phyloP scores from a whole-genome alignment of 306 rosid species.

The Cyclanthera cordifolia region DNA sequence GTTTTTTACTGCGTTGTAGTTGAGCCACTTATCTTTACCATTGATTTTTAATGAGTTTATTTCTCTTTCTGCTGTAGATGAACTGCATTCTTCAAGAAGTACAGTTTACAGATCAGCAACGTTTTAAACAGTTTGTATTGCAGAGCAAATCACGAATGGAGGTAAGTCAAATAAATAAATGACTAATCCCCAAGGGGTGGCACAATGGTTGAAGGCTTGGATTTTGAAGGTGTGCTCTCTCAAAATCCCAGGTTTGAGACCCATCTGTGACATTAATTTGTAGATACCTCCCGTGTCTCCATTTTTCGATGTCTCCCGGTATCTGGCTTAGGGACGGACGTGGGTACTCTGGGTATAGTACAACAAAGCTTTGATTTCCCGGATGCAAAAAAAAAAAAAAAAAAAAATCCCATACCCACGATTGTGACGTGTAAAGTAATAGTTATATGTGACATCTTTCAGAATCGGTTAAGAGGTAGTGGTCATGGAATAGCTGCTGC shows the following conservation, averaged over 20 bases:
- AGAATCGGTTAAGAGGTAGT: constrained; percentile 93
- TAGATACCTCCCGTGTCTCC: too few species aligned
- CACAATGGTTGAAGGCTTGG: too few species aligned
- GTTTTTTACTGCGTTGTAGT: background rate
- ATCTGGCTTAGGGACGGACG: too few species aligned
- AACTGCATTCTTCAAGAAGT: constrained; percentile 82
- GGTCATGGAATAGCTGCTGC: constrained; percentile 98
- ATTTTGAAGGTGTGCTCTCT: too few species aligned
- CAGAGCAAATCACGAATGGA: constrained; percentile 98
- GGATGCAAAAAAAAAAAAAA: too few species aligned
- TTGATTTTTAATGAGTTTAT: constrained; percentile 2
- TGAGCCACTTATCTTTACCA: background rate
- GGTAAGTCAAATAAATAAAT: constrained; percentile 31
- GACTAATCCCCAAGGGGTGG: too few species aligned
- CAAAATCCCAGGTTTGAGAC: too few species aligned
- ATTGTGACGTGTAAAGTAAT: background rate
- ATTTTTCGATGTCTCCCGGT: too few species aligned
- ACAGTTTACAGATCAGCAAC: constrained; percentile 88
- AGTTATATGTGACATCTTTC: constrained; percentile 12
- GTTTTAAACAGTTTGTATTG: constrained; percentile 88
- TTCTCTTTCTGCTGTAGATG: constrained; percentile 37
- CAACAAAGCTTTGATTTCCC: too few species aligned
- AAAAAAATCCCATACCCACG: background rate
- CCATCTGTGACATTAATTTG: too few species aligned
- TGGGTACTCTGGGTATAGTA: too few species aligned